Evolutionary conservation across 169 alveolate species (phyloP).

Genomic region (Plasmodium blacklocki): DNA sequence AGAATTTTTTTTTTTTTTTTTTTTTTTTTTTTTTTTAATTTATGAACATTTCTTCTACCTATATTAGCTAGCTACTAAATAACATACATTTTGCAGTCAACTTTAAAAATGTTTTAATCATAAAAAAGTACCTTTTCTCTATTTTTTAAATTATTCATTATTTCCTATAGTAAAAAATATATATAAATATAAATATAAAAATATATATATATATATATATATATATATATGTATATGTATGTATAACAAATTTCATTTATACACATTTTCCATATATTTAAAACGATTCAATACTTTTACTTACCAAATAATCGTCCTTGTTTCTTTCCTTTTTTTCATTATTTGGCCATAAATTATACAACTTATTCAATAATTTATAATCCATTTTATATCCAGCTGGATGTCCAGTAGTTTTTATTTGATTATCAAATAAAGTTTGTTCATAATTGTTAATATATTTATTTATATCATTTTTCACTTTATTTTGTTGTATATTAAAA

Average conservation of each 20-base stretch:
- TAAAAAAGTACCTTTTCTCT: slow-evolving; percentile 45
- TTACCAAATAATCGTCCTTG: slow-evolving; percentile 56
- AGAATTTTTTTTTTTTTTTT: too few species aligned
- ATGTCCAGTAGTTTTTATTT: slow-evolving; percentile 26
- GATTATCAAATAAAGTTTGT: neutral
- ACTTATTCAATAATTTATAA: slow-evolving; percentile 20
- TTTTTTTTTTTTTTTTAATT: too few species aligned
- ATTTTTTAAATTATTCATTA: slow-evolving; percentile 53
- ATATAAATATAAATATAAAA: neutral
- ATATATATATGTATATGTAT: too few species aligned
- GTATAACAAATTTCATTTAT: neutral
- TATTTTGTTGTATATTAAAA: slow-evolving; percentile 14
- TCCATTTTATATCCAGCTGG: slow-evolving; percentile 54
- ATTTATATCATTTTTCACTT: neutral
- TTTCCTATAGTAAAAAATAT: slow-evolving; percentile 56
- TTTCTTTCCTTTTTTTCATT: slow-evolving; percentile 3
- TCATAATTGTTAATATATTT: slow-evolving; percentile 25
- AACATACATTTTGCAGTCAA: too few species aligned
- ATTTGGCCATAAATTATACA: slow-evolving; percentile 37
- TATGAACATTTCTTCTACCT: too few species aligned
- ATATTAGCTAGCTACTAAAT: too few species aligned
- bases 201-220: slow-evolving; percentile 14
- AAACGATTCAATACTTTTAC: too few species aligned
- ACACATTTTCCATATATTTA: too few species aligned
- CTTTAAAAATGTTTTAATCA: neutral